Base-by-base conservation (phyloP, 2,329 filamentous ascomycete genomes). In the Colletotrichum cereale region DNA sequence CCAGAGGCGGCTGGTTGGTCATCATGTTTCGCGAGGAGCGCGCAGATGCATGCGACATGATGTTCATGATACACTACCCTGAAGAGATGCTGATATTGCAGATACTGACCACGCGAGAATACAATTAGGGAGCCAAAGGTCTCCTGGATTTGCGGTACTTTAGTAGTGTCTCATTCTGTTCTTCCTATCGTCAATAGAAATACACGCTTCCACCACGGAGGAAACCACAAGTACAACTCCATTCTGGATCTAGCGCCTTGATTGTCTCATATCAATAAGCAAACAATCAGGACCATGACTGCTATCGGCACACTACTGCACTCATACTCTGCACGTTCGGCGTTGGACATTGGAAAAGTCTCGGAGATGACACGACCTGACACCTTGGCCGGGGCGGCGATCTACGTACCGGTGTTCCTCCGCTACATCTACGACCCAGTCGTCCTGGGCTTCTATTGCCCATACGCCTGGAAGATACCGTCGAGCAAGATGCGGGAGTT, bases 391-490 rank as follows among this genome's bases (percentile, higher is more conserved):
- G 67, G 67, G 6, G 62, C 67, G 47, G 62, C 62, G 21, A 48
- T 70, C 36, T 70, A 70, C 31, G 31, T 66, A 1, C 67, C 62
- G 26, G 5, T 70, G 18, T 40, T 60, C 18, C 67, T 70, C 4
- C 55, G 67, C 12, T 66, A 70, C 70, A 57, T 76, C 29, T 82
- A 82, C 53, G 78, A 81, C 65, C 66, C 74, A 48, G 75, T 75
- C 61, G 78, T 82, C 7, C 77, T 82, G 6, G 75, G 75, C 31
- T 76, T 82, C 71, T 80, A 80, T 64, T 79, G 80, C 73, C 74
- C 68, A 36, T 79, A 74, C 70, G 75, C 80, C 38, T 84, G 82
- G 83, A 47, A 55, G 11, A 66, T 66, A 8, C 16, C 62, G 11
- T 48, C 55, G 11, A 50, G 42, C n/a, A 38, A n/a, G 18, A 7